phyloP scores from a whole-genome alignment of 345 rosid genomes.

The Noccaea caerulescens region DNA sequence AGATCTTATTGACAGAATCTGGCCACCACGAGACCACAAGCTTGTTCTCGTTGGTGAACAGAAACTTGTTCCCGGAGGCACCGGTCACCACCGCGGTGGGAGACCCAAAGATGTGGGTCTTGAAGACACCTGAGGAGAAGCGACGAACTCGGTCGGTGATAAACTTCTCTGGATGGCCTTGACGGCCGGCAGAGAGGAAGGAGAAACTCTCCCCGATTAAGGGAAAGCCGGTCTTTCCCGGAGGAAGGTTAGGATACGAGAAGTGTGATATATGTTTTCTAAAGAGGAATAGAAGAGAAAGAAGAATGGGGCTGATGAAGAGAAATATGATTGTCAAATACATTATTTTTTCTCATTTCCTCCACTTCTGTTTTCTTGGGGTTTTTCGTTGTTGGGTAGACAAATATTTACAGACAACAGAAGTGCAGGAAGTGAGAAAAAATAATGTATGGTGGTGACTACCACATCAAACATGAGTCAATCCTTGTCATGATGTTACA shows the following conservation, averaged over 20 bases:
- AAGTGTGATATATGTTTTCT: constrained; percentile 32
- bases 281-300: constrained; percentile 22
- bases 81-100: constrained; percentile 49
- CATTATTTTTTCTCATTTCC: background rate
- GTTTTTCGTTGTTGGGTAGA: no score
- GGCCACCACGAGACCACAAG: constrained; percentile 54
- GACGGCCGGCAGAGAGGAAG: constrained; percentile 45
- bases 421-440: no score
- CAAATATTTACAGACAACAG: no score
- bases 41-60: constrained; percentile 54
- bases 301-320: constrained; percentile 3
- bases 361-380: no score
- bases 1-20: constrained; percentile 48
- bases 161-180: constrained; percentile 51
- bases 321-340: constrained; percentile 22
- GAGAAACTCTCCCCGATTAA: constrained; percentile 49
- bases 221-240: constrained; percentile 46
- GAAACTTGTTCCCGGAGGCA: constrained; percentile 47
- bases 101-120: constrained; percentile 42
- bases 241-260: constrained; percentile 45
- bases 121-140: constrained; percentile 45
- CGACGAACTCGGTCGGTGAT: constrained; percentile 42
- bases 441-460: background rate
- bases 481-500: background rate
- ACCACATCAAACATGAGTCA: background rate